These are phyloP conservation scores for Solanum pennellii DNA, from an alignment of 257 asterid species.

Conservation along the genomic window DNA sequence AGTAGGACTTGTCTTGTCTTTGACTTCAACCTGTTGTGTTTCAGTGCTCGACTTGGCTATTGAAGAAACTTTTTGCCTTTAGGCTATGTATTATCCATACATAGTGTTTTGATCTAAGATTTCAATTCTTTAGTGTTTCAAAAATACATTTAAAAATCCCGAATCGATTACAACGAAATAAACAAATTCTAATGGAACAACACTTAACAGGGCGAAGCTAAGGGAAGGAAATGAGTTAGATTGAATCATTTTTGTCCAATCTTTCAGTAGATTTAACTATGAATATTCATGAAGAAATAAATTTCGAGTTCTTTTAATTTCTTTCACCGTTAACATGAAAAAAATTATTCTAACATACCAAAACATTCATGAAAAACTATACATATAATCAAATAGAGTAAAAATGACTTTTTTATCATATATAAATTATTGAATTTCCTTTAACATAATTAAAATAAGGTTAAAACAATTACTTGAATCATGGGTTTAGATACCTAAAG, in stretches of 20 bases:
- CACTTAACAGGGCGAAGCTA: not conserved
- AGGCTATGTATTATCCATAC: rapidly evolving
- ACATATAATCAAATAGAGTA: not conserved
- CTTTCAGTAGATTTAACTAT: not conserved
- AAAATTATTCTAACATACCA: rapidly evolving
- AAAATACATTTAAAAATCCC: too few species aligned
- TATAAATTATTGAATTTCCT: not conserved
- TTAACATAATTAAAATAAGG: not conserved
- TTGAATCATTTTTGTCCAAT: not conserved
- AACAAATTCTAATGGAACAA: not conserved
- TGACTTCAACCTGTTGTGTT: too few species aligned
- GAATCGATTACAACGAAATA: not conserved
- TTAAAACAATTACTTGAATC: not conserved
- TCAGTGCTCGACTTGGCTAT: too few species aligned
- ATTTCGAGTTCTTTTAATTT: not conserved
- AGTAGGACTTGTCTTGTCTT: too few species aligned
- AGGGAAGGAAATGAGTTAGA: not conserved
- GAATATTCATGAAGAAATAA: not conserved
- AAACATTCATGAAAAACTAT: not conserved
- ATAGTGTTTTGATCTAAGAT: too few species aligned
- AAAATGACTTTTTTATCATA: not conserved
- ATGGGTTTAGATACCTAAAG: not conserved
- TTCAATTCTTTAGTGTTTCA: not conserved
- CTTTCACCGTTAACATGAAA: not conserved
- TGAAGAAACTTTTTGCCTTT: too few species aligned